Conservation (phyloP, 1,139 yeast species). For the Suhomyces anneliseae region DNA sequence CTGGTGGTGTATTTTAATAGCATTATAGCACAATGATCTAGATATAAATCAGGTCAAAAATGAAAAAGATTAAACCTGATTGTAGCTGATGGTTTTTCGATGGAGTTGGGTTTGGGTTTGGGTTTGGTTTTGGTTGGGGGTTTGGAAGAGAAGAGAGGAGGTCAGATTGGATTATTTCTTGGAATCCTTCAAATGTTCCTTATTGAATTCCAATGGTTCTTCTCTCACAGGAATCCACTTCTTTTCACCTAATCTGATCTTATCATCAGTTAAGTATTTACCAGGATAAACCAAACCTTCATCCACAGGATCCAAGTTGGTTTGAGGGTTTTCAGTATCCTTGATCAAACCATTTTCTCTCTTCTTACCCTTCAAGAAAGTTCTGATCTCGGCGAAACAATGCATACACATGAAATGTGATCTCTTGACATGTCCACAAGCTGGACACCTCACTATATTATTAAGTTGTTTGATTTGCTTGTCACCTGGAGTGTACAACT, state of each 20-base stretch:
- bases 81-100: too few species aligned
- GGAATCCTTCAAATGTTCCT: constrained; percentile 23
- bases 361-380: constrained; percentile 61
- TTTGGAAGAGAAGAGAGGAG: too few species aligned
- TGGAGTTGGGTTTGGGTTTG: too few species aligned
- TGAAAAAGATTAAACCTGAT: too few species aligned
- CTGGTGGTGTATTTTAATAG: too few species aligned
- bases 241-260: constrained; percentile 44
- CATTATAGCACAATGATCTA: too few species aligned
- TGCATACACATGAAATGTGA: constrained; percentile 91
- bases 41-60: too few species aligned
- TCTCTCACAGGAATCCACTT: constrained; percentile 62
- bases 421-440: constrained; percentile 91
- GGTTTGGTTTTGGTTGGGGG: too few species aligned
- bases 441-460: constrained; percentile 86
- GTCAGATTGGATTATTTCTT: constrained; percentile 12
- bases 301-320: constrained; percentile 61
- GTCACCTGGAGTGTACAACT: constrained; percentile 77
- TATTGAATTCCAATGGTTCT: constrained; percentile 32
- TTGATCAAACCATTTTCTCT: constrained; percentile 25
- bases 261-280: constrained; percentile 50
- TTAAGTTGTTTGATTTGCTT: constrained; percentile 77
- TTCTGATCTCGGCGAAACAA: constrained; percentile 80
- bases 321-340: constrained; percentile 40
- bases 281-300: constrained; percentile 76